Percentiles rank a stretch among this genome's conserved stretches.
phyloP scores from a whole-genome alignment of 805 yeast species.

The Wickerhamomyces strasburgensis region DNA sequence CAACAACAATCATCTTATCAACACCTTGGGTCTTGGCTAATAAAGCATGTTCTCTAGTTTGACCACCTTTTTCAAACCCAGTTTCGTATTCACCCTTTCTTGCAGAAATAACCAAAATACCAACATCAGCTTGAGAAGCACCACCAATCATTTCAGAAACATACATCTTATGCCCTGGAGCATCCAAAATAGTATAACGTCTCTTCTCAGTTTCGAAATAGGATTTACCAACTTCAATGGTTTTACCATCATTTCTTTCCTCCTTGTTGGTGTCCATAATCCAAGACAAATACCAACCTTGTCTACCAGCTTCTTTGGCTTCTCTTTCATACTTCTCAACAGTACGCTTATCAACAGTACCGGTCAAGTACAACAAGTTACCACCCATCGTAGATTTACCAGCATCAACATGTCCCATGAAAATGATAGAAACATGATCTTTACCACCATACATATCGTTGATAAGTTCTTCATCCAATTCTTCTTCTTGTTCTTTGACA shows the following conservation, averaged over 20 bases:
- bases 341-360: constrained; percentile 97
- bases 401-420: constrained; percentile 99
- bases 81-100: constrained; percentile 99
- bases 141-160: constrained; percentile 99
- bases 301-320: constrained; percentile 99
- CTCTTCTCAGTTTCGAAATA: constrained; percentile 97
- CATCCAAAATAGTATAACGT: constrained; percentile 96
- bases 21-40: constrained; percentile 99
- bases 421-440: constrained; percentile 93
- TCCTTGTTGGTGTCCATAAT: constrained; percentile 99
- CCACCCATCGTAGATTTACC: constrained; percentile 99
- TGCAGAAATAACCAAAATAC: constrained; percentile 93
- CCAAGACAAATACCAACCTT: constrained; percentile 99
- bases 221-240: constrained; percentile 98
- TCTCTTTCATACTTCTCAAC: constrained; percentile 97
- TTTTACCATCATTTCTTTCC: constrained; percentile 98
- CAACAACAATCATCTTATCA: constrained; percentile 85
- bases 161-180: constrained; percentile 99
- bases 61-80: constrained; percentile 98
- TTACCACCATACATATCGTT: constrained; percentile 95
- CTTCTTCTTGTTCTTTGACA: constrained; percentile 69
- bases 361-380: constrained; percentile 85
- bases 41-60: constrained; percentile 96
- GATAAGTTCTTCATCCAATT: constrained; percentile 80
- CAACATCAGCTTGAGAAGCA: constrained; percentile 99